Conservation (phyloP, 306 rosid species). For the cucumber (Cucumis sativus) region DNA sequence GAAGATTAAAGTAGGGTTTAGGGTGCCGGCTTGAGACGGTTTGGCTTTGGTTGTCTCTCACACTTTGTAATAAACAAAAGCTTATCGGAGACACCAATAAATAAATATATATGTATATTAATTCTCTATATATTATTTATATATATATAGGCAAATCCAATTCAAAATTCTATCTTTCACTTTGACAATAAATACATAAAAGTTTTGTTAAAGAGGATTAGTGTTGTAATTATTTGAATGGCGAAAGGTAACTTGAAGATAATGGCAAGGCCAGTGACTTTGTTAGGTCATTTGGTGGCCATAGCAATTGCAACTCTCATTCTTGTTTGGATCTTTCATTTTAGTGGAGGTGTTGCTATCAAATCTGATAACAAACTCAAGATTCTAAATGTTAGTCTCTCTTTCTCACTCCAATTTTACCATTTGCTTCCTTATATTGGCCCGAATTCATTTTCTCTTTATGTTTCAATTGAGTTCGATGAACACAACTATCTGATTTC, state of each 20-base stretch:
- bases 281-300: constrained; percentile 44
- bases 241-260: constrained; percentile 18
- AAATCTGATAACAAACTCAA: constrained; percentile 24
- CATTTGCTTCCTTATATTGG: too few species aligned
- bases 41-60: background rate
- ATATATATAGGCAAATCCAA: background rate
- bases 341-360: constrained; percentile 55
- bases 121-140: background rate
- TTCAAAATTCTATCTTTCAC: background rate
- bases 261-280: constrained; percentile 29
- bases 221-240: constrained; percentile 8
- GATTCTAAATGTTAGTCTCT: constrained; percentile 43
- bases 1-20: too few species aligned
- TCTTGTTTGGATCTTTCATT: constrained; percentile 45
- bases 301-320: constrained; percentile 42
- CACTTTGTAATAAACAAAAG: background rate
- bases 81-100: background rate
- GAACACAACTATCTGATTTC: too few species aligned
- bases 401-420: background rate
- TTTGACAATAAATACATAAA: background rate
- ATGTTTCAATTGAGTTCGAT: too few species aligned
- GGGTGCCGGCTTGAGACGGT: background rate
- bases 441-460: too few species aligned
- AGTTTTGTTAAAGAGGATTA: background rate
- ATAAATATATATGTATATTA: too few species aligned